Conservation (phyloP, 768 basidiomycete genomes). For the Peribolospora baueri region DNA sequence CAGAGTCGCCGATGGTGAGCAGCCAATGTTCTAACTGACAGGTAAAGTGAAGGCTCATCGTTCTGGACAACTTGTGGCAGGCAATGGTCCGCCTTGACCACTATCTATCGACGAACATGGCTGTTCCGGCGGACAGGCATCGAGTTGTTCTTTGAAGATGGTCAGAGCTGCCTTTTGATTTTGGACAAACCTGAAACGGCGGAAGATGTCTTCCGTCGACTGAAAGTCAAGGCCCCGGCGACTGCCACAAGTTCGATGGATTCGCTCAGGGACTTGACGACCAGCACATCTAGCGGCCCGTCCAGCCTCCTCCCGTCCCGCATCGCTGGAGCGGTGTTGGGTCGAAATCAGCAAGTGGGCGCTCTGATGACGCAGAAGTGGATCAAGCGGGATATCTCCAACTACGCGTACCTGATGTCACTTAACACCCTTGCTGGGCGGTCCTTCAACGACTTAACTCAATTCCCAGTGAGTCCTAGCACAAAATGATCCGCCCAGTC, state of each 20-base stretch:
- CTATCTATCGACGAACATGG: conserved; percentile 57
- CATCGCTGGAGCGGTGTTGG: conserved; percentile 16
- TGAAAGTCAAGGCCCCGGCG: conserved; percentile 24
- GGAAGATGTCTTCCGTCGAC: conserved; percentile 18
- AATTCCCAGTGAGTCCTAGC: conserved; percentile 41
- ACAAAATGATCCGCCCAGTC: too few relatives aligned
- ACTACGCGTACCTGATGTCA: conserved; percentile 17
- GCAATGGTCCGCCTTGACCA: conserved; percentile 52
- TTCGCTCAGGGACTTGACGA: conserved; percentile 12
- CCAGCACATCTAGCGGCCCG: not conserved
- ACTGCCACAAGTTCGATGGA: conserved; percentile 28
- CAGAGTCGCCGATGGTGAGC: conserved; percentile 58
- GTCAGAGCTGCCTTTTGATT: conserved; percentile 59
- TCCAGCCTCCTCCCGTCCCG: conserved; percentile 17
- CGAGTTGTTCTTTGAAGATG: conserved; percentile 82
- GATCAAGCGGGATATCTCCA: conserved; percentile 77
- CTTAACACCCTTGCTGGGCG: not conserved
- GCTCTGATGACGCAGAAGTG: conserved; percentile 30
- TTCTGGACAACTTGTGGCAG: conserved; percentile 20
- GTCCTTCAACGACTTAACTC: conserved; percentile 39
- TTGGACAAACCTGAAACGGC: conserved; percentile 46
- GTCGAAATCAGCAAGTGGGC: conserved; percentile 17
- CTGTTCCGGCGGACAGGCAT: conserved; percentile 41
- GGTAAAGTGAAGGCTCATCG: not conserved
- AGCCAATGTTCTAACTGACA: not conserved